Evolutionary conservation across 768 basidiomycete species (phyloP), one percentile per base, ranked within the genome.

Genomic region (Suillus subaureus): DNA sequence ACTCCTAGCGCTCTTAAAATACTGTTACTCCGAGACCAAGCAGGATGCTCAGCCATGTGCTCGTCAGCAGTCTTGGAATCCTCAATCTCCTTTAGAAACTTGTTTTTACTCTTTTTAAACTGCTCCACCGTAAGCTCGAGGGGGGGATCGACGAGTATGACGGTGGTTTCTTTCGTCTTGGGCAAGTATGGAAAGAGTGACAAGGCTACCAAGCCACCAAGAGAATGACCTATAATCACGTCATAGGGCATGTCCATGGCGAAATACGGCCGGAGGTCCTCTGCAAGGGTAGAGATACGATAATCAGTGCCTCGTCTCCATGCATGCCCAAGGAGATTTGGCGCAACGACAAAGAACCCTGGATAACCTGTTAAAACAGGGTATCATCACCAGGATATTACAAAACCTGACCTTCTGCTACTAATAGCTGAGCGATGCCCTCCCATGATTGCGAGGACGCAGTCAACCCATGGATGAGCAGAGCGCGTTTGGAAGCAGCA

Each of bases 161-260:
- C 43, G 0, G 64, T 49, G n/a, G 56, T 61, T 16, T 47, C 47
- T 49, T 67, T 56, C 5, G 63, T 62, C 8, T 28, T n/a, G 33
- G 66, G 63, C 4, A 69, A 61, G 56, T 64, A 56, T 13, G 68
- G 64, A 49, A 71, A 63, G 64, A 71, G 68, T 28, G 68, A 58
- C 61, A 66, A 60, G 28, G 42, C 16, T 12, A 66, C 61, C 18
- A 69, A 21, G 37, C 52, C 64, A 16, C 71, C 70, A n/a, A 71
- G 51, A 12, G 70, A 71, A 55, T 69, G 70, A n/a, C 70, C 70
- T 8, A 71, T 66, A 64, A 69, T 66, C 63, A 71, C 40, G 31
- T 71, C 70, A 42, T 65, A 69, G 28, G 33, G 35, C 42, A 16
- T 60, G 28, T 21, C 61, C 28, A 31, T 31, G 35, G 51, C 51